Evolutionary conservation across 2,329 filamentous ascomycete species (phyloP), one percentile per base, ranked within the genome.

Genomic region (Chaetothyriales sp.): DNA sequence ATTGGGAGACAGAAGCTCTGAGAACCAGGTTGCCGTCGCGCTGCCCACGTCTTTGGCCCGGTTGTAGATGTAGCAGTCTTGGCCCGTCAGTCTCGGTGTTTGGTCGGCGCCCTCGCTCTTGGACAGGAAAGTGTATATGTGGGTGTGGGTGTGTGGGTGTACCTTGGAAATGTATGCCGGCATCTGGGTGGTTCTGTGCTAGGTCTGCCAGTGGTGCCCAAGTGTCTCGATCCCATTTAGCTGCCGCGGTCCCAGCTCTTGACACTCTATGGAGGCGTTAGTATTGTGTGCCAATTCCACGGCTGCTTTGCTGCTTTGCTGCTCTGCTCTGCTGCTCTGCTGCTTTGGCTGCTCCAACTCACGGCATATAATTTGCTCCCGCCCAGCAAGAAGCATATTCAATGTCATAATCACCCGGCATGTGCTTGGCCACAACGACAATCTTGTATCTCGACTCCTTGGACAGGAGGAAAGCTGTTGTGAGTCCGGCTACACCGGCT

Each of bases 341-440:
- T n/a, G n/a, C n/a, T n/a, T n/a, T n/a, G n/a, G n/a, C n/a, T n/a
- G 44, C 25, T 53, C 43, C 46, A 39, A 71, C 76, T 58, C 54
- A 81, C 77, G 80, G 84, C 53, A 82, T 64, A 59, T 78, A 78
- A 62, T 88, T 87, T 49, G 84, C 84, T 10, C 84, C 85, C 1
- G 84, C 85, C 81, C 84, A 88, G 0, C 84, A 84, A 9, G 83
- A 88, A 0, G 84, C 80, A 64, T 92, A 92, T 70, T 88, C 81
- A 58, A 86, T 80, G 56, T 86, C 81, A 64, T 86, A 86, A 69
- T 92, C 86, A 45, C 86, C 86, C 0, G 86, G 86, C 80, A 92
- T 86, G 63, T 89, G 82, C 62, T 87, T 89, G 2, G 84, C 81
- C 32, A 84, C 70, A 26, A 89, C 69, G 0, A 82, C 84, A 55